phyloP scores from a whole-genome alignment of 2,329 filamentous ascomycete species.

The Ophiostoma piceae region DNA sequence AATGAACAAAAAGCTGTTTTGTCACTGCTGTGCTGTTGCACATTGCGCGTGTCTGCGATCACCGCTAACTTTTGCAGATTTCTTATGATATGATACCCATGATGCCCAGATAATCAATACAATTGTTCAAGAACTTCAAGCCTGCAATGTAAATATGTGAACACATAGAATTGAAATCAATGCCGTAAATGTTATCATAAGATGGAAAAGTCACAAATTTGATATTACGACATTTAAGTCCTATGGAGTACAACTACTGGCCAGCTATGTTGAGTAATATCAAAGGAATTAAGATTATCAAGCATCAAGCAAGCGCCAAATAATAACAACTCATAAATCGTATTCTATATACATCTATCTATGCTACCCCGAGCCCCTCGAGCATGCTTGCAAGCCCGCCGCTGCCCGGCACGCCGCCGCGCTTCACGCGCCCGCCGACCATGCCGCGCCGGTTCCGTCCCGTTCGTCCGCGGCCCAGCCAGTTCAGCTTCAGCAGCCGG shows the following conservation, averaged over 20 bases:
- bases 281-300: no score
- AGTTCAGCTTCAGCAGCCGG: conserved; percentile 89
- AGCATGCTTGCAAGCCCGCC: conserved; percentile 12
- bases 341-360: conserved; percentile 1
- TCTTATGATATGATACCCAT: background rate
- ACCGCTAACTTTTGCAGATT: conserved; percentile 23
- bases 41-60: background rate
- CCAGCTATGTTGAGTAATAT: background rate
- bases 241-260: no score
- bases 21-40: conserved; percentile 12
- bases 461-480: conserved; percentile 84
- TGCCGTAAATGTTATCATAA: no score
- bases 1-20: conserved; percentile 16
- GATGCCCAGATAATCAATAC: conserved; percentile 6
- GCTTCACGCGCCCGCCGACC: conserved; percentile 61
- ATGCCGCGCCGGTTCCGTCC: conserved; percentile 86
- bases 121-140: background rate
- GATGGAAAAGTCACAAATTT: no score
- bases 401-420: conserved; percentile 31
- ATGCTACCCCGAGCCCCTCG: conserved; percentile 40
- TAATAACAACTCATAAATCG: background rate
- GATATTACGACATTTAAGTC: no score
- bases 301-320: no score
- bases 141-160: no score
- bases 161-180: no score